These are phyloP conservation scores for Fusarium oligoseptatum DNA, from an alignment of 2,329 filamentous ascomycete genomes.

Conservation along the genomic window DNA sequence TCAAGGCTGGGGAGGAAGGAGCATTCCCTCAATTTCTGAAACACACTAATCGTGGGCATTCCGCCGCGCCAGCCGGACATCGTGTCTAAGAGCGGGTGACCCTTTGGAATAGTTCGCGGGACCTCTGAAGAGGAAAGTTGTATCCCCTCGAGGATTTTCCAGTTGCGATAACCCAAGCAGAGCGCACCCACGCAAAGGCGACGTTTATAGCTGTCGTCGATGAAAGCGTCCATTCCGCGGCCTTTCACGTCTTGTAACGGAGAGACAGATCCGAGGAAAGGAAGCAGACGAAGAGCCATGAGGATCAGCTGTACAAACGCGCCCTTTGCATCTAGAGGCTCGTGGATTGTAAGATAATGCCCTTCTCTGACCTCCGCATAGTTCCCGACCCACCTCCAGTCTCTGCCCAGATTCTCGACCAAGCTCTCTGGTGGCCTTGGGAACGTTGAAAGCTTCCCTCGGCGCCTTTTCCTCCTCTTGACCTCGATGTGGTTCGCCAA, in stretches of 20 bases:
- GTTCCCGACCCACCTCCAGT: neutral
- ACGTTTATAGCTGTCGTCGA: neutral
- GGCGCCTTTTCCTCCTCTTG: neutral
- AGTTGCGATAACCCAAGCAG: neutral
- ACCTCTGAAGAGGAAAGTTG: neutral
- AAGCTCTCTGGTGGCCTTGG: neutral
- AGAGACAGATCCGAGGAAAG: neutral
- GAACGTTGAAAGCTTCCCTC: neutral
- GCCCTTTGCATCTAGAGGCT: neutral
- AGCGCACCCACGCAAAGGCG: neutral
- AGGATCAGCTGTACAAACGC: slow-evolving; percentile 4
- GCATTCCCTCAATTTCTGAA: neutral
- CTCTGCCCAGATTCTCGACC: slow-evolving; percentile 1
- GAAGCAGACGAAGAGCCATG: neutral
- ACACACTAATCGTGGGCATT: neutral
- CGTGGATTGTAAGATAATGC: neutral
- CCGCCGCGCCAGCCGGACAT: neutral
- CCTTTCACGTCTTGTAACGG: slow-evolving; percentile 3
- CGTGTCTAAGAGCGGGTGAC: neutral
- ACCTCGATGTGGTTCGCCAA: slow-evolving; percentile 9
- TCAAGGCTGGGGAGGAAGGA: neutral
- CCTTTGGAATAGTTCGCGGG: neutral
- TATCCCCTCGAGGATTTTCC: neutral
- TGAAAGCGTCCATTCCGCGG: neutral
- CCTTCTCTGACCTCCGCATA: neutral